Evolutionary conservation across 768 basidiomycete species (phyloP).

Genomic region (Suillus subalutaceus): DNA sequence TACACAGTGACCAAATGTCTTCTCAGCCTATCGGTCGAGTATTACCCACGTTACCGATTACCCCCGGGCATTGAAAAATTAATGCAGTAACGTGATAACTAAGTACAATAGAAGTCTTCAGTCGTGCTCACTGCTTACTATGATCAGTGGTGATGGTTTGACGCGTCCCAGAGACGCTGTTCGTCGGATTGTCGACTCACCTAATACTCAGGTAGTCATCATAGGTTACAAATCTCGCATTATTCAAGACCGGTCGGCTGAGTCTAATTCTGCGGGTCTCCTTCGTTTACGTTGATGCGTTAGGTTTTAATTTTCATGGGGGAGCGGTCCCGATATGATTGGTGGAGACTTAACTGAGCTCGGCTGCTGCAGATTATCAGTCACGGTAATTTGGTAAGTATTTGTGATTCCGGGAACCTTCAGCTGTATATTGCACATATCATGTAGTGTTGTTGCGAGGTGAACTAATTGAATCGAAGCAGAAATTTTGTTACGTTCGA

Average conservation of each 20-base stretch:
- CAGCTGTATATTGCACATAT: background rate
- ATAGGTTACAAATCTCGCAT: background rate
- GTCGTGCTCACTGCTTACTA: background rate
- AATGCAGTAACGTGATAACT: background rate
- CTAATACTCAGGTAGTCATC: background rate
- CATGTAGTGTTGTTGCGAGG: background rate
- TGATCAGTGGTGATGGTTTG: background rate
- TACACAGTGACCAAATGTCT: background rate
- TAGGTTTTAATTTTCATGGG: background rate
- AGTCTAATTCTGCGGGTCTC: background rate
- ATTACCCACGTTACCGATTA: background rate
- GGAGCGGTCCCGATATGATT: background rate
- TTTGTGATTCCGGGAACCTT: no score
- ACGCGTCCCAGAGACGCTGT: background rate
- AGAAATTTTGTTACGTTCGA: background rate
- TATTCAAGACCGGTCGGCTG: no score
- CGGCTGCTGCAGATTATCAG: background rate
- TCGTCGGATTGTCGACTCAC: background rate
- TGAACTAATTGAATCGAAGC: background rate
- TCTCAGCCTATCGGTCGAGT: background rate
- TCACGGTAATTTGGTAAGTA: background rate
- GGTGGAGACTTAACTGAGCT: background rate
- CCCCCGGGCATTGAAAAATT: background rate
- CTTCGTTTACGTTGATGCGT: background rate
- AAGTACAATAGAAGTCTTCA: background rate